Conservation (phyloP, 2,329 filamentous ascomycete genomes). For the Ophiostoma sp. region DNA sequence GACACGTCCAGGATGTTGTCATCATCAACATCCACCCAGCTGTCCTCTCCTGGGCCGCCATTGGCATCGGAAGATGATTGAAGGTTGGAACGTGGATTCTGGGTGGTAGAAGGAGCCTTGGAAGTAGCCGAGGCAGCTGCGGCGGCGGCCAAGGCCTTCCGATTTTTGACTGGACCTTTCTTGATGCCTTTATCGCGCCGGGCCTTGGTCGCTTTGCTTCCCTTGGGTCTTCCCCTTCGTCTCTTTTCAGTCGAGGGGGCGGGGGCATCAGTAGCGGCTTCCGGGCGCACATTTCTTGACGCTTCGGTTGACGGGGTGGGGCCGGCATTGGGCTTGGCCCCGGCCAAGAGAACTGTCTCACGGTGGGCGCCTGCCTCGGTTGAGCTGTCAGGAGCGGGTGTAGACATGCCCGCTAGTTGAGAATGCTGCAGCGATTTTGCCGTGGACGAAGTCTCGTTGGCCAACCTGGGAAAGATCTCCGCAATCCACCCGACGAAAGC, state of each 20-base stretch:
- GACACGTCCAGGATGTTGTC: slow-evolving; percentile 37
- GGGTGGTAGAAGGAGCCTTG: background rate
- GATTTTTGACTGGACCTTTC: slow-evolving; percentile 42
- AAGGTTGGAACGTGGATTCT: background rate
- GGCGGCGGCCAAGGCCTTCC: slow-evolving; percentile 10
- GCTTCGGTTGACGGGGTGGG: background rate
- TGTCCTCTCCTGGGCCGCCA: slow-evolving; percentile 39
- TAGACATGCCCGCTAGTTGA: background rate
- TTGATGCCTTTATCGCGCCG: slow-evolving; percentile 54
- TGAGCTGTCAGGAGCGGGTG: background rate
- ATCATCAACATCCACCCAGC: slow-evolving; percentile 50
- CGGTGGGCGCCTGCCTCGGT: background rate
- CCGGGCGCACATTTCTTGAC: background rate
- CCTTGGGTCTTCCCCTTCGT: slow-evolving; percentile 56
- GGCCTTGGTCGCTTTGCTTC: slow-evolving; percentile 53
- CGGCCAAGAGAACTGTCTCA: background rate
- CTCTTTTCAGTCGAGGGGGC: slow-evolving; percentile 40
- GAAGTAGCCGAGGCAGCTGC: slow-evolving; percentile 12
- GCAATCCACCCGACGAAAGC: slow-evolving; percentile 63
- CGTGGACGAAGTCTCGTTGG: slow-evolving; percentile 11
- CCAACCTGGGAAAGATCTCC: slow-evolving; percentile 59
- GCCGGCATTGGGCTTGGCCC: background rate
- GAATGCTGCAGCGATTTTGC: slow-evolving; percentile 13
- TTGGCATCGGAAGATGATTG: background rate
- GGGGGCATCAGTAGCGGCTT: background rate